Conservation (phyloP, 768 basidiomycete genomes). For the Pleurotus sapidus region DNA sequence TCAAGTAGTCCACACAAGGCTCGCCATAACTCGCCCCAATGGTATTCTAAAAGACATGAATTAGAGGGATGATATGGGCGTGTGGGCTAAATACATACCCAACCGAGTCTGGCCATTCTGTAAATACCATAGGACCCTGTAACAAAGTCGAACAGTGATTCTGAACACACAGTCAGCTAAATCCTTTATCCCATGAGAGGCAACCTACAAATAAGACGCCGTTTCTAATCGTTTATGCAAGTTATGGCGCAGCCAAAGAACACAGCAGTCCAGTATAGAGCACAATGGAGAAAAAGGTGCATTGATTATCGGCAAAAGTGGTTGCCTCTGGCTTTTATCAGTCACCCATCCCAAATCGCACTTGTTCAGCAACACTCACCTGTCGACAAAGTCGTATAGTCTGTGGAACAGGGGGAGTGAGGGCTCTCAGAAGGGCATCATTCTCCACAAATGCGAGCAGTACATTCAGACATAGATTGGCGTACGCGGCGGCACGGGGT, state of each 20-base stretch:
- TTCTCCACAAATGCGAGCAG: conserved; percentile 52
- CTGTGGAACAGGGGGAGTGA: conserved; percentile 38
- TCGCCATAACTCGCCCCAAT: conserved; percentile 66
- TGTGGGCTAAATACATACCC: conserved; percentile 33
- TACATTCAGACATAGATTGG: conserved; percentile 52
- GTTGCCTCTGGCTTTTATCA: conserved; percentile 38
- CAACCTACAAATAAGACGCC: conserved; percentile 51
- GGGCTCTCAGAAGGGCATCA: conserved; percentile 38
- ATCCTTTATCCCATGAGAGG: conserved; percentile 31
- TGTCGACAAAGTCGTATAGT: conserved; percentile 61
- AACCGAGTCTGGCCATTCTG: conserved; percentile 51
- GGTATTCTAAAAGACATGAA: conserved; percentile 42
- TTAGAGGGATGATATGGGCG: neutral
- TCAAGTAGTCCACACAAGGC: conserved; percentile 51
- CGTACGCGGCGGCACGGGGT: conserved; percentile 59
- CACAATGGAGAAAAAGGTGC: conserved; percentile 46
- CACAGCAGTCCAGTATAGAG: conserved; percentile 63
- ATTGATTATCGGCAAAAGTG: conserved; percentile 40
- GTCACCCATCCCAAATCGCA: conserved; percentile 1
- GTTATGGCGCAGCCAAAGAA: conserved; percentile 71
- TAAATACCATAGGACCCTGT: conserved; percentile 56
- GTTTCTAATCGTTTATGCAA: conserved; percentile 61
- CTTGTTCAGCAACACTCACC: conserved; percentile 27
- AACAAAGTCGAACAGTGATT: conserved; percentile 40
- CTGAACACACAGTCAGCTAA: conserved; percentile 21